These are phyloP conservation scores for Fusarium stilboides DNA, from an alignment of 2,329 filamentous ascomycete genomes.

Conservation along the genomic window DNA sequence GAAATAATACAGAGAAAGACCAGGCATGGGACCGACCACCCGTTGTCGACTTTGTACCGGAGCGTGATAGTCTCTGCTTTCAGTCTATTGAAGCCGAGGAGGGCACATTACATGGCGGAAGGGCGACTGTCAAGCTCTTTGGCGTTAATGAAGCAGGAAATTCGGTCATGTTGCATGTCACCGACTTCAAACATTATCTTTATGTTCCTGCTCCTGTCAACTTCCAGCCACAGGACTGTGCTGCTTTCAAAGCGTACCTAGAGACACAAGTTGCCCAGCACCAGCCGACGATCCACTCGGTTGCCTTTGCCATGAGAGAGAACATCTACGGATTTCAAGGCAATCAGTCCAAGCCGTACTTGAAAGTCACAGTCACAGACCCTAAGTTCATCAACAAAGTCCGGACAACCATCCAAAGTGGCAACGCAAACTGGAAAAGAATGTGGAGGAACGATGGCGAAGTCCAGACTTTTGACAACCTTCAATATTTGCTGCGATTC, in stretches of 20 bases:
- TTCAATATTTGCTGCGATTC: slow-evolving; percentile 94
- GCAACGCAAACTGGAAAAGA: slow-evolving; percentile 88
- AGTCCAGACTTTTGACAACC: slow-evolving; percentile 93
- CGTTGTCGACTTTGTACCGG: slow-evolving; percentile 66
- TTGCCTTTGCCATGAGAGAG: slow-evolving; percentile 86
- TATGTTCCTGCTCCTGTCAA: slow-evolving; percentile 90
- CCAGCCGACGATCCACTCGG: slow-evolving; percentile 82
- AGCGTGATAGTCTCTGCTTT: slow-evolving; percentile 82
- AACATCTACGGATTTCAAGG: slow-evolving; percentile 96
- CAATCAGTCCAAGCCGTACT: slow-evolving; percentile 90
- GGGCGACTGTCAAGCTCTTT: slow-evolving; percentile 88
- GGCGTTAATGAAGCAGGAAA: slow-evolving; percentile 88
- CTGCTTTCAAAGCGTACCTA: slow-evolving; percentile 83
- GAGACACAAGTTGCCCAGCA: slow-evolving; percentile 84
- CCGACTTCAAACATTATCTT: slow-evolving; percentile 95
- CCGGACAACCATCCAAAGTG: slow-evolving; percentile 80
- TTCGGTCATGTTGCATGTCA: slow-evolving; percentile 95
- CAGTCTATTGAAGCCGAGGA: slow-evolving; percentile 98
- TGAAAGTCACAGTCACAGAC: slow-evolving; percentile 94
- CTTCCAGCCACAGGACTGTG: slow-evolving; percentile 85
- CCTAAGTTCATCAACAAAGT: slow-evolving; percentile 86
- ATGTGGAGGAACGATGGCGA: slow-evolving; percentile 83
- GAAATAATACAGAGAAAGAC: slow-evolving; percentile 91
- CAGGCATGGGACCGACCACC: slow-evolving; percentile 86
- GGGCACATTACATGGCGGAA: slow-evolving; percentile 83